Percentiles rank a stretch among this genome's conserved stretches.
Evolutionary conservation across 352 stramenopile genomes (phyloP).

Genomic region (Phytophthora quininea): DNA sequence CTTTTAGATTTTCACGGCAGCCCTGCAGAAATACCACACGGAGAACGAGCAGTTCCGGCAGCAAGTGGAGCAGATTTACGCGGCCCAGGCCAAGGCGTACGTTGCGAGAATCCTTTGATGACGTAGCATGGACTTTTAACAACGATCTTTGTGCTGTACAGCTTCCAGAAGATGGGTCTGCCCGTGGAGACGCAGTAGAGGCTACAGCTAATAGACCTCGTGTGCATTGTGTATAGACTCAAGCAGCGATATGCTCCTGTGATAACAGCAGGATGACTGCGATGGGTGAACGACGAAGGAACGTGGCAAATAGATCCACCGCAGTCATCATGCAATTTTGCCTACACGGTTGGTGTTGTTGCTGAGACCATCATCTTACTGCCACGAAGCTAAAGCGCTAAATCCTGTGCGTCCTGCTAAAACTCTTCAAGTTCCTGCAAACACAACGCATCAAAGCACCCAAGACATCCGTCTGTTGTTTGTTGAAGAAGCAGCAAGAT

Average conservation of each 20-base stretch:
- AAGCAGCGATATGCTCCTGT: too few species aligned
- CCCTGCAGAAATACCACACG: slow-evolving; percentile 70
- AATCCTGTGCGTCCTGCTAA: too few species aligned
- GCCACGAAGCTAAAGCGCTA: too few species aligned
- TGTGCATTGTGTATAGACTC: slow-evolving; percentile 11
- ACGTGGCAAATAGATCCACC: slow-evolving; percentile 17
- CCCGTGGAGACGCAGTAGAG: slow-evolving; percentile 57
- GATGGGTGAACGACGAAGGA: slow-evolving; percentile 2
- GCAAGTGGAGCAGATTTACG: slow-evolving; percentile 76
- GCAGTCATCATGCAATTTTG: slow-evolving; percentile 16
- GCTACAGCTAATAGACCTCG: slow-evolving; percentile 4
- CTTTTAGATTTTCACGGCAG: slow-evolving; percentile 65
- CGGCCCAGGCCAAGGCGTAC: slow-evolving; percentile 69
- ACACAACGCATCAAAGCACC: slow-evolving; percentile 13
- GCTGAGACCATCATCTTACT: neutral
- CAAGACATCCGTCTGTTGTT: slow-evolving; percentile 5
- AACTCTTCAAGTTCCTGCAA: neutral
- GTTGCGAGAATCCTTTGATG: slow-evolving; percentile 18
- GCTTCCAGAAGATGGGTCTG: slow-evolving; percentile 75
- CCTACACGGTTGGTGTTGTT: neutral
- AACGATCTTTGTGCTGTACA: slow-evolving; percentile 13
- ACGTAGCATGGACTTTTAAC: neutral
- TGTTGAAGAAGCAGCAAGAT: slow-evolving; percentile 46
- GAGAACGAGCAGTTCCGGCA: slow-evolving; percentile 71
- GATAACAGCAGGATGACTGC: neutral